Evolutionary conservation across 805 yeast genomes (phyloP), one percentile per base, ranked within the genome.

Genomic region (Cyberlindnera xylosilytica): DNA sequence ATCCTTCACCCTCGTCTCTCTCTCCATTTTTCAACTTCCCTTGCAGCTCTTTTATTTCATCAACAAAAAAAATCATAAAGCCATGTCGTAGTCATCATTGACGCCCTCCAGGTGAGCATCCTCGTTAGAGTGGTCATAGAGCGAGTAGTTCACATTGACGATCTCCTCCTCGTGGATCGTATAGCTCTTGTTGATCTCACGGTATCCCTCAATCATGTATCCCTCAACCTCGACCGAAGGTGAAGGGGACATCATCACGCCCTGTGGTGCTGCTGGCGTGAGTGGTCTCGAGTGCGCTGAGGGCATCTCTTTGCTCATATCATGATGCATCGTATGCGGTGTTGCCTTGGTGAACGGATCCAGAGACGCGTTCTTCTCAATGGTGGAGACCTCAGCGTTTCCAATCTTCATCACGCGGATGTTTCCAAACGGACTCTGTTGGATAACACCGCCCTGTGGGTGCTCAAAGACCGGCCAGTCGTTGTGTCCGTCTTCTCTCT

Each of bases 181-280:
- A 26, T 53, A 55, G 29, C 58, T 55, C 33, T 46, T 50, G 33
- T 57, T 57, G 20, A 34, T 27, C 8, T 44, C 46, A 10, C 50
- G 46, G 32, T 57, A 58, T 0, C 61, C 62, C 27, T 57, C 62
- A 28, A 57, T 20, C 58, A 58, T 55, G 34, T 58, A 58, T 6
- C 41, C 38, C 30, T 58, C 62, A 5, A 42, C 51, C 24, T 58
- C 62, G 2, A 29, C 42, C 1, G 56, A 47, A 10, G 61, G 60
- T 1, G 60, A 52, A 2, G 53, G 49, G 2, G 44, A 38, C 20
- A 43, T 19, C 18, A 34, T 38, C 34, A 38, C 20, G 5, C 33
- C 12, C 6, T 13, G 13, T 10, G 32, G 13, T n/a, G 23, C n/a
- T 4, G 20, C 28, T 7, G 36, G 28, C 4, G 36, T 34, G 12